Evolutionary conservation across 768 basidiomycete species (phyloP).

Genomic region (Suillus brevipes): DNA sequence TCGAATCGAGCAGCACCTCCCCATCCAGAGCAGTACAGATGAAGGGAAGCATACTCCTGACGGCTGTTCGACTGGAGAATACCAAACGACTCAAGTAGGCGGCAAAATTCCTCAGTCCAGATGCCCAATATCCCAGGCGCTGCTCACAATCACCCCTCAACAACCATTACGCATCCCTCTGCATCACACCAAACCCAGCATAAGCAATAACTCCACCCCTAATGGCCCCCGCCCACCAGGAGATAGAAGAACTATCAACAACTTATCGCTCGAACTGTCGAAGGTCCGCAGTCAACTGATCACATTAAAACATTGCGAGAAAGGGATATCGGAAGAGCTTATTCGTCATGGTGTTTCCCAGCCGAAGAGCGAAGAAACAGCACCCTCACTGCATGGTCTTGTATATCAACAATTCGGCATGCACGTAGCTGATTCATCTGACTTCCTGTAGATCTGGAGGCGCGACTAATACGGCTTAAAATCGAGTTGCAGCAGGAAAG

Average conservation of each 20-base stretch:
- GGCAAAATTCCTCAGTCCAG: background rate
- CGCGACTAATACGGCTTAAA: conserved; percentile 32
- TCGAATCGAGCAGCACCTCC: background rate
- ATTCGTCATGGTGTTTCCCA: conserved; percentile 14
- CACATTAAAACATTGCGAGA: conserved; percentile 26
- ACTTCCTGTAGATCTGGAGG: conserved; percentile 24
- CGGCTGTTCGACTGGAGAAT: background rate
- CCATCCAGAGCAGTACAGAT: background rate
- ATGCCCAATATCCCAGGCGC: background rate
- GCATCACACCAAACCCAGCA: background rate
- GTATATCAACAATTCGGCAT: background rate
- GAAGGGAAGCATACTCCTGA: background rate
- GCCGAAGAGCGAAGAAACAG: background rate
- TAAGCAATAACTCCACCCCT: background rate
- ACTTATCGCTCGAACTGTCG: conserved; percentile 28
- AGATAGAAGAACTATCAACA: conserved; percentile 7
- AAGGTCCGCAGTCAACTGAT: conserved; percentile 27
- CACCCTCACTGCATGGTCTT: background rate
- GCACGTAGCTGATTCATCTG: background rate
- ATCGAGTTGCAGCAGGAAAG: conserved; percentile 40
- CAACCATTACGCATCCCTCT: background rate
- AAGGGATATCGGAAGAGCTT: conserved; percentile 24
- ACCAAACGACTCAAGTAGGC: background rate
- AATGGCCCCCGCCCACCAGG: background rate
- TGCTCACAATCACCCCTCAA: background rate